Evolutionary conservation across 2,329 filamentous ascomycete species (phyloP), one percentile per base, ranked within the genome.

Genomic region (Myriangium duriaei): DNA sequence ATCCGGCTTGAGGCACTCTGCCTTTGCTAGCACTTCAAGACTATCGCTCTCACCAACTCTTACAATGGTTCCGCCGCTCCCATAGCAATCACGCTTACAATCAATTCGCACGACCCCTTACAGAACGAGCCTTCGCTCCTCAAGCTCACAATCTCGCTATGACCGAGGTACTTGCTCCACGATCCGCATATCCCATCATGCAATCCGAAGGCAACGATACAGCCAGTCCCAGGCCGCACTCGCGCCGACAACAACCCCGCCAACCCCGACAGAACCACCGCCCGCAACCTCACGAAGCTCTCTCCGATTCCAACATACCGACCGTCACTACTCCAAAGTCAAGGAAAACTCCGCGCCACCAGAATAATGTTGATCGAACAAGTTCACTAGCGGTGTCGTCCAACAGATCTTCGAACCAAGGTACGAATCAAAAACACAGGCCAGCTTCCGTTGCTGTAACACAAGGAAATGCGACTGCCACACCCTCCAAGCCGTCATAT

Each of bases 401-500:
- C 15, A 39, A 13, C 13, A 39, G 24, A 12, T 18, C 30, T 13
- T n/a, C 29, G 11, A 31, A 33, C 37, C 34, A 24, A 13, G 47
- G 48, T 35, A 42, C 34, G 17, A 45, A 49, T 36, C 50, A 50
- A 51, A 52, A 39, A 59, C 53, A 15, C 52, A 56, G 46, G 48
- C 59, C 43, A 48, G 53, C 49, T 32, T 60, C 46, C 69, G 68
- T 51, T 38, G 52, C 59, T 68, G 32, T 58, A 59, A 34, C 59
- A 59, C 18, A 61, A 61, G 30, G 30, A 9, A 39, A 39, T 34
- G 49, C 55, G 37, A 54, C 57, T 28, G 53, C 54, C 32, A 60
- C 60, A 5, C 64, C 65, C 21, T 52, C 56, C 32, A 67, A 74
- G 42, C 53, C 57, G 44, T 77, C 80, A 32, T 98, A 94, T 61